phyloP scores from a whole-genome alignment of 306 rosid species.

The Rosa rugosa region DNA sequence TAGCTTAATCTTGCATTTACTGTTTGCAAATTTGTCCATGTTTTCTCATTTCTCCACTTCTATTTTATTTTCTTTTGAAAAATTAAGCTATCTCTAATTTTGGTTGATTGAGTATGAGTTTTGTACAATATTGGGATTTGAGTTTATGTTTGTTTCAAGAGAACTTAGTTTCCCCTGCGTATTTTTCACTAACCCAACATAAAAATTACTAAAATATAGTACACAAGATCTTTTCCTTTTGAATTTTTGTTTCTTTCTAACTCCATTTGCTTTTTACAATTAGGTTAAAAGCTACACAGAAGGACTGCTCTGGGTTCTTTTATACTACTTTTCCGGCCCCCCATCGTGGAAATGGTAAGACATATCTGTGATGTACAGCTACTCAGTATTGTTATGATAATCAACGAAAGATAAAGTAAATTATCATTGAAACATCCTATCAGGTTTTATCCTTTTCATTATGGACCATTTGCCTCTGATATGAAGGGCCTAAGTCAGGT shows the following conservation, averaged over 20 bases:
- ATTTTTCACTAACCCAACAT: too few species aligned
- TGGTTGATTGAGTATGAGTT: not conserved
- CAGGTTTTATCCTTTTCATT: slow-evolving; percentile 59
- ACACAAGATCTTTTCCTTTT: not conserved
- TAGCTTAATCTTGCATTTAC: not conserved
- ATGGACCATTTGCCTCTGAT: slow-evolving; percentile 62
- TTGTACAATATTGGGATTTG: not conserved
- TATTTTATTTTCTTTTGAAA: too few species aligned
- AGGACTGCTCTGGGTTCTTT: slow-evolving; percentile 54
- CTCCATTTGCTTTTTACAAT: not conserved
- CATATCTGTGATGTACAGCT: too few species aligned
- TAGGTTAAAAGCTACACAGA: slow-evolving; percentile 58
- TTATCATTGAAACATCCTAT: not conserved
- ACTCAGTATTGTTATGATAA: too few species aligned
- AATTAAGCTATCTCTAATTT: not conserved
- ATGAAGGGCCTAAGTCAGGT: slow-evolving; percentile 50
- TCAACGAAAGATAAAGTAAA: too few species aligned
- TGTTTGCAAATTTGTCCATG: too few species aligned
- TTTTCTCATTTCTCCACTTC: too few species aligned
- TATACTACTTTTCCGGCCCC: slow-evolving; percentile 52
- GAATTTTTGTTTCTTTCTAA: not conserved
- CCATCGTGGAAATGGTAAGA: slow-evolving; percentile 69
- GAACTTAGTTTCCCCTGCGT: too few species aligned
- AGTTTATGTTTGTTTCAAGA: not conserved
- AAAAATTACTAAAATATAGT: not conserved